phyloP scores from a whole-genome alignment of 495 filamentous ascomycete species.

The Endocarpon pusillum region DNA sequence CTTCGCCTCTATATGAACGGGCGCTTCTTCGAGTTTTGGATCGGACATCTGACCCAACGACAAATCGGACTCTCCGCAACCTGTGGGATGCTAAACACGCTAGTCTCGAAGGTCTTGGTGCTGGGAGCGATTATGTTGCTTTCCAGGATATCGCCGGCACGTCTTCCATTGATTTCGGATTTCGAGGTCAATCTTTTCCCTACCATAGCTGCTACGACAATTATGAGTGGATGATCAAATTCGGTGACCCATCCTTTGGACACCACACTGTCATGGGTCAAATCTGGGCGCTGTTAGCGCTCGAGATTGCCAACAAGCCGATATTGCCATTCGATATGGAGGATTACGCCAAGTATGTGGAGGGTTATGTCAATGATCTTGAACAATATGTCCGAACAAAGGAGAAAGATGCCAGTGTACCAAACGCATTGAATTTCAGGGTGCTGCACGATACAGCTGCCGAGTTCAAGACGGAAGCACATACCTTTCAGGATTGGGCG shows the following conservation, averaged over 20 bases:
- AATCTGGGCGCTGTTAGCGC: constrained; percentile 63
- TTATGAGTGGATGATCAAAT: constrained; percentile 65
- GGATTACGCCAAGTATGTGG: constrained; percentile 50
- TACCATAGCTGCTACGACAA: constrained; percentile 79
- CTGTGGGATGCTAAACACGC: constrained; percentile 54
- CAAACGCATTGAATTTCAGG: constrained; percentile 30
- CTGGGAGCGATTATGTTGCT: constrained; percentile 75
- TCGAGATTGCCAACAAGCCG: constrained; percentile 66
- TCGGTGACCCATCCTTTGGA: constrained; percentile 64
- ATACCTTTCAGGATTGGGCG: constrained; percentile 56
- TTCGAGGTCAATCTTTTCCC: constrained; percentile 50
- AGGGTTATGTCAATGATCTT: constrained; percentile 46
- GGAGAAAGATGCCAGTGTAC: constrained; percentile 14
- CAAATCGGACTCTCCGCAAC: constrained; percentile 54
- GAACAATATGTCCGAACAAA: constrained; percentile 26
- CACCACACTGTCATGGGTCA: constrained; percentile 70
- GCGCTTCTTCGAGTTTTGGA: constrained; percentile 54
- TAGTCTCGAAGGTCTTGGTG: constrained; percentile 47
- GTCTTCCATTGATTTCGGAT: constrained; percentile 74
- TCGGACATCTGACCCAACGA: constrained; percentile 51
- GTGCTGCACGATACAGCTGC: constrained; percentile 42
- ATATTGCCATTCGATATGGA: constrained; percentile 71
- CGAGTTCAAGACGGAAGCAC: constrained; percentile 39
- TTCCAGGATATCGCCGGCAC: constrained; percentile 92
- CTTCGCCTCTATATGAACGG: constrained; percentile 58